Base-by-base conservation (phyloP, 2,329 filamentous ascomycete genomes). In the Neofusicoccum cordaticola region DNA sequence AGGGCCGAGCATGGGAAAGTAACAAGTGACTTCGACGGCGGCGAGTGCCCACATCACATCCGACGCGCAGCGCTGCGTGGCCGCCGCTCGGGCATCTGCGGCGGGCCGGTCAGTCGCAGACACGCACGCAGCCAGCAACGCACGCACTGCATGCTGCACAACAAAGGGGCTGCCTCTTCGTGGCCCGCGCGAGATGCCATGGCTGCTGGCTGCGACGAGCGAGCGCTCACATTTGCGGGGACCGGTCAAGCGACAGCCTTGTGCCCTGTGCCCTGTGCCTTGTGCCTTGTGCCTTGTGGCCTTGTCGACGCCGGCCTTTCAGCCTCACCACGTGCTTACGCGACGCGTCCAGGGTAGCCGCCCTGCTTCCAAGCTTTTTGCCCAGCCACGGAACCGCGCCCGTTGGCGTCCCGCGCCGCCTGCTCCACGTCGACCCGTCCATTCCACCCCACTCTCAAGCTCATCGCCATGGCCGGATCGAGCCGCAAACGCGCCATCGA, bases 401-500 rank as follows among this genome's bases (percentile, higher is more conserved):
- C 19, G 31, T 17, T 27, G 19, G 19, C 51, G 44, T 58, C 31
- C 57, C 34, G 27, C 53, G 17, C 53, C 39, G 15, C 27, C 8
- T 34, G 19, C 19, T 35, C 53, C 15, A 51, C 45, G 13, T 9
- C 58, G 12, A 17, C 58, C n/a, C 27, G 31, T 34, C 17, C 13
- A n/a, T 39, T n/a, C 44, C 35, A n/a, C 27, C 13, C 41, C 58
- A 22, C 17, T 15, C 12, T 27, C n/a, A 22, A 27, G 15, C 35
- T 12, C 31, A 19, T 39, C 34, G 35, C 42, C 5, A 62, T 62
- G 58, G 27, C 48, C 62, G 66, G 50, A 83, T 22, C 56, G 37
- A 47, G 27, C 42, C 56, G 56, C 56, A 60, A 83, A 71, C 79
- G 82, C 17, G 50, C 67, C 9, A 68, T 67, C 53, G 74, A 77